Evolutionary conservation across 2,329 filamentous ascomycete genomes (phyloP).

Genomic region (Penicillium glabrum): DNA sequence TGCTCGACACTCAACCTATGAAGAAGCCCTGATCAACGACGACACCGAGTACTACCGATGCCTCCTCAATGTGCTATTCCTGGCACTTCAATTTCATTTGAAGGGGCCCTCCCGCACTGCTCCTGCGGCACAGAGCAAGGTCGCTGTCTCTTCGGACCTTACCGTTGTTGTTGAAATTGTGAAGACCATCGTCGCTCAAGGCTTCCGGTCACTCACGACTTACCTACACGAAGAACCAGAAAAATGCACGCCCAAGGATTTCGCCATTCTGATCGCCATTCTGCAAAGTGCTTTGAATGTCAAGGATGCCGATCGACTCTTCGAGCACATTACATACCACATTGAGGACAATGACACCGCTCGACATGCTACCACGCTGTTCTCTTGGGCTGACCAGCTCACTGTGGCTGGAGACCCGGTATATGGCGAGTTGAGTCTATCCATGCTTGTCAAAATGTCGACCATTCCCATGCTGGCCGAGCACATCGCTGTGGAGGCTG

Average conservation of each 20-base stretch:
- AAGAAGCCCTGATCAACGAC: conserved; percentile 56
- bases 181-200: conserved; percentile 73
- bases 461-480: conserved; percentile 79
- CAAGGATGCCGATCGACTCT: conserved; percentile 70
- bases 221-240: conserved; percentile 74
- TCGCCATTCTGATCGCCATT: conserved; percentile 83
- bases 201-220: conserved; percentile 77
- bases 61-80: conserved; percentile 79
- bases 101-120: conserved; percentile 33
- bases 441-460: conserved; percentile 86
- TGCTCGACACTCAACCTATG: conserved; percentile 57
- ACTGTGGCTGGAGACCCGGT: conserved; percentile 77
- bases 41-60: conserved; percentile 75
- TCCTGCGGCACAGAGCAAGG: conserved; percentile 36
- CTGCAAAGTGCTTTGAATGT: conserved; percentile 80
- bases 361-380: conserved; percentile 80
- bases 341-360: conserved; percentile 66
- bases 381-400: conserved; percentile 89
- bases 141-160: conserved; percentile 41
- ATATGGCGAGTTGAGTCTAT: conserved; percentile 87
- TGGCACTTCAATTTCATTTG: conserved; percentile 64
- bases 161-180: conserved; percentile 76
- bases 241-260: conserved; percentile 71
- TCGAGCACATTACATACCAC: conserved; percentile 69
- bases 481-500: conserved; percentile 81